A percentile compares a stretch with the other conserved stretches of the same genome.
These are phyloP conservation scores for Ceratocystis alfenasii DNA, from an alignment of 2,329 filamentous ascomycete genomes.

Conservation along the genomic window DNA sequence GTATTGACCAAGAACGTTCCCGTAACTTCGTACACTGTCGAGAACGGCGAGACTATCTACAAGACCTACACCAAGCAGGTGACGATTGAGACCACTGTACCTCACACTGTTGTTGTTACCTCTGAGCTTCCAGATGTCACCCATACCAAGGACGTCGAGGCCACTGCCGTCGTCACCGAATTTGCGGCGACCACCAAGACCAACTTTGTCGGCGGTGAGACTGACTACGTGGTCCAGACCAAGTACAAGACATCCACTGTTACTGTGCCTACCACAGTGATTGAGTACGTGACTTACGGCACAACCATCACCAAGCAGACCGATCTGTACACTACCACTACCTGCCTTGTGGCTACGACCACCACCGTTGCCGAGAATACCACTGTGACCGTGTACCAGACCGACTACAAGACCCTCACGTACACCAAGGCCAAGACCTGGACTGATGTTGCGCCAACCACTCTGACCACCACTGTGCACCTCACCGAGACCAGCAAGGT, in stretches of 20 bases:
- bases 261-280: slow-evolving; percentile 5
- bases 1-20: slow-evolving; percentile 13
- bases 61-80: slow-evolving; percentile 10
- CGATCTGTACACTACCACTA: slow-evolving; percentile 17
- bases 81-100: background rate
- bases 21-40: slow-evolving; percentile 7
- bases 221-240: slow-evolving; percentile 8
- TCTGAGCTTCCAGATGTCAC: slow-evolving; percentile 5
- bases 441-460: slow-evolving; percentile 14
- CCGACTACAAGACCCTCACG: slow-evolving; percentile 13
- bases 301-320: slow-evolving; percentile 17
- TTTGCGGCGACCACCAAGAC: slow-evolving; percentile 9
- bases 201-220: slow-evolving; percentile 1
- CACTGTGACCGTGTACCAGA: slow-evolving; percentile 15
- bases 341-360: slow-evolving; percentile 12
- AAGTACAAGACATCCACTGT: background rate
- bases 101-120: slow-evolving; percentile 7
- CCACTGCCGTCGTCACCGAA: slow-evolving; percentile 11
- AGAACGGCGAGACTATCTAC: slow-evolving; percentile 3
- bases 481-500: slow-evolving; percentile 13
- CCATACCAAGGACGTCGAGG: background rate
- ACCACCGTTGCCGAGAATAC: slow-evolving; percentile 11
- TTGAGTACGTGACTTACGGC: slow-evolving; percentile 9
- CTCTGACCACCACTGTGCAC: slow-evolving; percentile 12
- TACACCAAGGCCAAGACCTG: slow-evolving; percentile 7